Evolutionary conservation across 768 basidiomycete species (phyloP).

Genomic region (Leccinellum luteum): DNA sequence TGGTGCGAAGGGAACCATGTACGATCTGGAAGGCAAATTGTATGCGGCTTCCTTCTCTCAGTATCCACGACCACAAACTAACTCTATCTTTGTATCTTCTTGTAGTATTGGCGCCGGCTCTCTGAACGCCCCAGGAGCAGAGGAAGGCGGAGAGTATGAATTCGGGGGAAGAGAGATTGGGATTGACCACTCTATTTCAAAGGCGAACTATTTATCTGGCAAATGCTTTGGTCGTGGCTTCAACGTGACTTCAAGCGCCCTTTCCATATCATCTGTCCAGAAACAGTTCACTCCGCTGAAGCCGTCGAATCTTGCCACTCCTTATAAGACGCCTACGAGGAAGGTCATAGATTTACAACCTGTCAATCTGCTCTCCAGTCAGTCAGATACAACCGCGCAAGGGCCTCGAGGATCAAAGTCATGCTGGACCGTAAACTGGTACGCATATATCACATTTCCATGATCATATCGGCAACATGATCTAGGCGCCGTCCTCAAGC

Average conservation of each 20-base stretch:
- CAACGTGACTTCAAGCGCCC: constrained; percentile 14
- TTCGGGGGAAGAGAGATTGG: constrained; percentile 61
- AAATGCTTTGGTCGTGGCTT: constrained; percentile 52
- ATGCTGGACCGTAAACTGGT: constrained; percentile 76
- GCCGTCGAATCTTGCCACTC: constrained; percentile 19
- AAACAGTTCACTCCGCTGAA: constrained; percentile 35
- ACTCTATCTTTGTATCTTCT: background rate
- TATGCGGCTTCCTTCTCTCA: constrained; percentile 32
- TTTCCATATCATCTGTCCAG: constrained; percentile 29
- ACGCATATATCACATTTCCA: constrained; percentile 13
- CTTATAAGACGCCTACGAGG: constrained; percentile 25
- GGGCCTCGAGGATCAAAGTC: constrained; percentile 22
- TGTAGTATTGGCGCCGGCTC: constrained; percentile 55
- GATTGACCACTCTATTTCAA: constrained; percentile 56
- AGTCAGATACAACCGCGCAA: constrained; percentile 5
- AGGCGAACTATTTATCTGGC: constrained; percentile 60
- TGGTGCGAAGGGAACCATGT: constrained; percentile 46
- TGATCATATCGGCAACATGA: constrained; percentile 2
- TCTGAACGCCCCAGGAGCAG: constrained; percentile 37
- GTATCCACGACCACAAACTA: background rate
- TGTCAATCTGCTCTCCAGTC: constrained; percentile 33
- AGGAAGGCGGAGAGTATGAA: constrained; percentile 37
- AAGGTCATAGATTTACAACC: constrained; percentile 41
- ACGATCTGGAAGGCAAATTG: constrained; percentile 65
- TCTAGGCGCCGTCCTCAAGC: constrained; percentile 67